Evolutionary conservation across 768 basidiomycete species (phyloP), one percentile per base, ranked within the genome.

Genomic region (Leccinum variicolor): DNA sequence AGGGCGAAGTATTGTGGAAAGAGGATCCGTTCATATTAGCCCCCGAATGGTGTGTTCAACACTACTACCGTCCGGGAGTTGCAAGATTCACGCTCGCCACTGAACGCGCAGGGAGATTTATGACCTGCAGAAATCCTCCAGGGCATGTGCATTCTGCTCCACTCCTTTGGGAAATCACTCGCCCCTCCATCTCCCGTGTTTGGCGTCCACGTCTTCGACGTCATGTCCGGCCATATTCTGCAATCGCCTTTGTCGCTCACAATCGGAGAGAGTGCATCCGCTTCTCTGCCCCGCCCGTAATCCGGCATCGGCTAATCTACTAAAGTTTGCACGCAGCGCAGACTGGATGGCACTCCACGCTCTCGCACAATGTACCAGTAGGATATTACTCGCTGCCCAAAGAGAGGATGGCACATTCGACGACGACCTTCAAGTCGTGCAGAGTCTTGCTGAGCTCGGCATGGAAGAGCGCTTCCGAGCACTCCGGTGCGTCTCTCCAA

Each of bases 21-120:
- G 92, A 95, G 66, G 89, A 92, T 65, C 90, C 90, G 1, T 92
- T 87, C 66, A 72, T 87, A 47, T 72, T 91, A 21, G 87, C 89
- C n/a, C 85, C 90, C n/a, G 87, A 90, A 73, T 90, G 86, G 88
- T 90, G 69, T 59, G 77, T 65, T 6, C 25, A n/a, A 3, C 17
- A 50, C 33, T 7, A 4, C 13, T n/a, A 17, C 10, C 5, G 5
- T 19, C 2, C 29, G 2, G 17, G 26, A 25, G 15, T 23, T n/a
- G 36, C 23, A 3, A 21, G 13, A 28, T 36, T 45, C 39, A 46
- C 33, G 3, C 31, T 28, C 55, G 43, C 55, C 51, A 4, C n/a
- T 11, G 31, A 59, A 8, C 60, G 50, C 53, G 45, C 66, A 93
- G 92, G 87, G 84, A 87, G n/a, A 79, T 94, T 39, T 89, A 85